Evolutionary conservation across 495 filamentous ascomycete species (phyloP).

Genomic region (Aspergillus biplanus): DNA sequence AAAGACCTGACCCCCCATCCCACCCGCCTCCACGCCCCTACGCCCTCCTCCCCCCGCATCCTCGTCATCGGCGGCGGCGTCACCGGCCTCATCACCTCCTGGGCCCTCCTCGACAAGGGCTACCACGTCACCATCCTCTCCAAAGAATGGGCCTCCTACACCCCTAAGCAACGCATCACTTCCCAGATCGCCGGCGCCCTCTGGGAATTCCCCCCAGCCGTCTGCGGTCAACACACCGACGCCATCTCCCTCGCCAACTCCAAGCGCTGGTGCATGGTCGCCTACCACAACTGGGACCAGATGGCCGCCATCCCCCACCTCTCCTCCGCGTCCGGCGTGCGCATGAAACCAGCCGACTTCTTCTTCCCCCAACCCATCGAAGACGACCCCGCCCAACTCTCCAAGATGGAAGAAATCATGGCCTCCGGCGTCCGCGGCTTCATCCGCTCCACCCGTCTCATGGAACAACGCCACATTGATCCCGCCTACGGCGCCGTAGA

Average conservation of each 20-base stretch:
- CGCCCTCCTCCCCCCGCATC: constrained; percentile 8
- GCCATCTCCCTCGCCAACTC: constrained; percentile 11
- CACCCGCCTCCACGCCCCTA: not conserved
- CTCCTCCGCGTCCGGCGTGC: not conserved
- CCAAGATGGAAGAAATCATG: constrained; percentile 3
- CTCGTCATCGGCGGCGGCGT: constrained; percentile 54
- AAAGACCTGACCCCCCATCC: no score
- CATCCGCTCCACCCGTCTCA: not conserved
- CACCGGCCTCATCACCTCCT: constrained; percentile 46
- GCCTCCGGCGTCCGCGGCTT: constrained; percentile 1
- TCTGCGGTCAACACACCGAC: constrained; percentile 48
- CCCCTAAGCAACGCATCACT: constrained; percentile 40
- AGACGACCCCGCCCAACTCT: not conserved
- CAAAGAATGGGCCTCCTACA: constrained; percentile 44
- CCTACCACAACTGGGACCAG: constrained; percentile 6
- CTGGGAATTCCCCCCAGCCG: constrained; percentile 54
- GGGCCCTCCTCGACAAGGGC: constrained; percentile 52
- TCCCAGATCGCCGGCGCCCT: constrained; percentile 56
- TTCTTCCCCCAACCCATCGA: not conserved
- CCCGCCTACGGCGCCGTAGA: constrained; percentile 25
- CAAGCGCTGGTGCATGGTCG: constrained; percentile 15
- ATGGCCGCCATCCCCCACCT: not conserved
- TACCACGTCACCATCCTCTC: constrained; percentile 54
- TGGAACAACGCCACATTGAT: not conserved
- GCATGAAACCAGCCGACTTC: constrained; percentile 14